Base-by-base conservation (phyloP, 73 alveolate genomes). In the Paramecium octaurelia region DNA sequence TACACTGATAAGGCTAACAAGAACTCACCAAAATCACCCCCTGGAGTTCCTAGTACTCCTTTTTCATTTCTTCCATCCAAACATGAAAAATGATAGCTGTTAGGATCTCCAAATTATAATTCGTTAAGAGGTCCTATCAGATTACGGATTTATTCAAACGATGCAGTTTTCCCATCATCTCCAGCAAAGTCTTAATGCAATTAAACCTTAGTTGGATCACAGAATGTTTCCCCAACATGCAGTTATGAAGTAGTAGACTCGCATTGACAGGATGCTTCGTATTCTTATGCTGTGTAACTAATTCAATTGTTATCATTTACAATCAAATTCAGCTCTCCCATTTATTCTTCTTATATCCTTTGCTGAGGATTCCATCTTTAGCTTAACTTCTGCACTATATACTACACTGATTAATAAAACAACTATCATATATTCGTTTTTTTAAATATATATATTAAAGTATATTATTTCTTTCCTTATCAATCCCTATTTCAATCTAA, bases 21-120 rank as follows among this genome's bases (percentile, higher is more conserved):
- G 68, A 96, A 96, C 71, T 96, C 98, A 24, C 98, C 98, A 14
- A 96, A 75, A 87, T 96, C 98, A 12, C 98, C 98, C 8, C 98
- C 98, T 6, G 98, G 98, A 35, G 98, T 93, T 42, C 93, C 94
- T 14, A 95, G 86, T 20, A 60, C 76, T 29, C 93, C 57, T 12
- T 92, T 87, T 21, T 68, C 83, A 58, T 43, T 84, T 60, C 98
- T 69, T 48, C 98, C 98, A 93, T 96, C 98, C 27, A 95, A 38
- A 27, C 98, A 86, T 42, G 90, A 71, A 92, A 96, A 96, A 60
- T 94, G 92, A 57, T 88, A 92, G 23, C 93, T 91, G 21, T 76
- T 92, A 8, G 96, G 94, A 85, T 92, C 88, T 0, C 96, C 97
- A 86, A 88, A 92, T 58, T 88, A 38, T 3, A 93, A 44, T 46